Conservation (phyloP, 345 rosid species). For the Crucihimalaya himalaica region DNA sequence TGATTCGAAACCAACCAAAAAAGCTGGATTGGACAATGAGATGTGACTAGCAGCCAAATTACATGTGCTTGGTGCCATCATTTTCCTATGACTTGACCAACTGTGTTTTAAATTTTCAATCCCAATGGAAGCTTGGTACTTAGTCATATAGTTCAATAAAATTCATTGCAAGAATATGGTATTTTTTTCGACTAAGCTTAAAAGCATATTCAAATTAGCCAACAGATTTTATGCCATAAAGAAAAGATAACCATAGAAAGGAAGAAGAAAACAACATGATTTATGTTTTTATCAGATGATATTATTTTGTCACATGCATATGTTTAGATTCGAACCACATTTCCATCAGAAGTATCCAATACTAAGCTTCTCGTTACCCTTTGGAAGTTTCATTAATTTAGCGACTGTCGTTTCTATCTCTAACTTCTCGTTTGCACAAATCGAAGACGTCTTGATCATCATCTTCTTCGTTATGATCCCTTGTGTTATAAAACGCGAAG, state of each 20-base stretch:
- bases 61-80: background rate
- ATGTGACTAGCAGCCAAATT: background rate
- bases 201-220: background rate
- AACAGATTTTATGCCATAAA: background rate
- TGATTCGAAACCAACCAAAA: background rate
- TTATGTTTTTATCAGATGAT: background rate
- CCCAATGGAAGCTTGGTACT: background rate
- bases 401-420: background rate
- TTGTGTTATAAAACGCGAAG: slow-evolving; percentile 10
- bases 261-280: background rate
- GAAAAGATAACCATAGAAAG: background rate
- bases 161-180: background rate
- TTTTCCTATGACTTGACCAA: background rate
- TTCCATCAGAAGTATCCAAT: slow-evolving; percentile 8
- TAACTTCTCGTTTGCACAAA: slow-evolving; percentile 38
- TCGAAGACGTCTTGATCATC: slow-evolving; percentile 48
- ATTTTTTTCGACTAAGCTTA: background rate
- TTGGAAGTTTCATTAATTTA: slow-evolving; percentile 21
- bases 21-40: background rate
- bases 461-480: background rate
- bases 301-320: background rate
- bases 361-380: background rate
- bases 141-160: background rate
- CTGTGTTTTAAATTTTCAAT: background rate
- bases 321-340: background rate